Base-by-base conservation (phyloP, 2,329 filamentous ascomycete species). In the Cladosporium colombiae region DNA sequence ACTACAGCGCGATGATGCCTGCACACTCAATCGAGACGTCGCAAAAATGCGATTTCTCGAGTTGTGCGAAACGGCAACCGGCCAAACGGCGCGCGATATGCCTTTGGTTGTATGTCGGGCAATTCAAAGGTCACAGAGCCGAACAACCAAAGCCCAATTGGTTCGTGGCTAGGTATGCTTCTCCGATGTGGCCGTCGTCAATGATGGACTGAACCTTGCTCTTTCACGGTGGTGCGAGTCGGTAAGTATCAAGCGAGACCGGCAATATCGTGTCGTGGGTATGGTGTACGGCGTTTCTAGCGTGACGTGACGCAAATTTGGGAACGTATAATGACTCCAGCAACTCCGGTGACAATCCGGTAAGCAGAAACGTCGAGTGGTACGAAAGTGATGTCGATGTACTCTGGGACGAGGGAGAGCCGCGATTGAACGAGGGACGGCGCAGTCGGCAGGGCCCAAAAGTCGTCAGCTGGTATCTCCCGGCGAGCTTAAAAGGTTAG, bases 401-500 rank as follows among this genome's bases (percentile, higher is more conserved):
- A 29, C 46, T 37, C 33, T 55, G 61, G 49, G 33, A 62, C 49
- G 31, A 56, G 50, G 61, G 61, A 55, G 61, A 63, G 61, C 61
- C 61, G 61, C 61, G 50, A 44, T 29, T 25, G 46, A 46, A 37
- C 50, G 29, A 31, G 59, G 46, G 35, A 62, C 33, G 59, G 59
- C 59, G 59, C 59, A 50, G 59, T 52, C 25, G 61, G 50, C 61
- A 63, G 61, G 61, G 61, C 61, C 61, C 61, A 63, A 59, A 63
- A 40, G 61, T 63, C 61, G 61, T 63, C 61, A 63, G 61, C 61
- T 56, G 61, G 61, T 63, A 56, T 63, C 44, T 56, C 61, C 61
- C 61, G 61, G 61, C 46, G 50, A 63, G 61, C 61, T 63, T 63
- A 63, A 55, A 18, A 46, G 10, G 35, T 46, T 63, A 63, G 61